Evolutionary conservation across 73 alveolate genomes (phyloP).

Genomic region (Tetrahymena malaccensis): DNA sequence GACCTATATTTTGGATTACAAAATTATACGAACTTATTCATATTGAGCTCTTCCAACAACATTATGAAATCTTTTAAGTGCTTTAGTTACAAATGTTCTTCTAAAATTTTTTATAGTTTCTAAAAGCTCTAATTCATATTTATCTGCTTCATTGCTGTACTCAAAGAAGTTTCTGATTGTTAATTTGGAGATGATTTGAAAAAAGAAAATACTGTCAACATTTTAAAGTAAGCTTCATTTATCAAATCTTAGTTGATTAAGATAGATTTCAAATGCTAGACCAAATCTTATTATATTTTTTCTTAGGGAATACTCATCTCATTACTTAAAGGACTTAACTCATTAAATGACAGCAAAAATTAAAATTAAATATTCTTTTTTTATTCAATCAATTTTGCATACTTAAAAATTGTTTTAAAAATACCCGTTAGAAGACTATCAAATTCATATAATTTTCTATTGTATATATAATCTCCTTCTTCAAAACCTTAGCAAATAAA

Average conservation of each 20-base stretch:
- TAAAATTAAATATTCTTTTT: not conserved
- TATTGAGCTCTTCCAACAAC: not conserved
- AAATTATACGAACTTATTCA: not conserved
- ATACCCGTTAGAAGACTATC: not conserved
- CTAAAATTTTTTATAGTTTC: not conserved
- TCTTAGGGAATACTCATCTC: not conserved
- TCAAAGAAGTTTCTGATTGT: not conserved
- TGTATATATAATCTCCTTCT: not conserved
- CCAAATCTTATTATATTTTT: not conserved
- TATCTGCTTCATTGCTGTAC: not conserved
- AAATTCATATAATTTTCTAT: not conserved
- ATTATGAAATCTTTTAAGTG: not conserved
- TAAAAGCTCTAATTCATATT: not conserved
- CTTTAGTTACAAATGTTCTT: not conserved
- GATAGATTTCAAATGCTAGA: not conserved
- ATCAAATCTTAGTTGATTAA: not conserved
- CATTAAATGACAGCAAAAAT: not conserved
- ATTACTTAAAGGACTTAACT: not conserved
- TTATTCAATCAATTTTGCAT: not conserved
- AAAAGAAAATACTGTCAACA: not conserved
- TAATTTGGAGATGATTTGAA: not conserved
- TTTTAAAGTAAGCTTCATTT: not conserved
- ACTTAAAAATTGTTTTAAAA: not conserved
- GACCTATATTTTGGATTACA: not conserved
- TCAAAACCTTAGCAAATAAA: not conserved